These are phyloP conservation scores for Cystoderma amianthinum DNA, from an alignment of 768 basidiomycete species.

Conservation along the genomic window DNA sequence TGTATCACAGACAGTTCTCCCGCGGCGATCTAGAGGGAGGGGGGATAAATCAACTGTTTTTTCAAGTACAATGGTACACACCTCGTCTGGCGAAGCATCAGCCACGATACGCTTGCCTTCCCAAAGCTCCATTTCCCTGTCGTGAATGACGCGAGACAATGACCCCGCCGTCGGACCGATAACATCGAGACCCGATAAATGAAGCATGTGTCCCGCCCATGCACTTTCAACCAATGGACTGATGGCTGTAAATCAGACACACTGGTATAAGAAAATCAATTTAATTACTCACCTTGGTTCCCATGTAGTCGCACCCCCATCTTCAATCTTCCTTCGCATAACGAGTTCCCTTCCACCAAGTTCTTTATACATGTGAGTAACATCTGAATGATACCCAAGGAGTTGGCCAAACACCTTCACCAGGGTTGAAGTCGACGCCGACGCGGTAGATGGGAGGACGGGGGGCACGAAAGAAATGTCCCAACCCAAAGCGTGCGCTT, in stretches of 20 bases:
- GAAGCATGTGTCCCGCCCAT: constrained; percentile 49
- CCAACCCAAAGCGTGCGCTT: constrained; percentile 59
- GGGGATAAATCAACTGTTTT: not conserved
- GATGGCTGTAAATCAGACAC: constrained; percentile 1
- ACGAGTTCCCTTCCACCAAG: constrained; percentile 58
- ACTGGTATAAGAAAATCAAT: not conserved
- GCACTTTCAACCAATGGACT: constrained; percentile 53
- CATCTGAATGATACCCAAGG: constrained; percentile 55
- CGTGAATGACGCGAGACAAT: constrained; percentile 50
- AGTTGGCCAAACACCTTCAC: constrained; percentile 47
- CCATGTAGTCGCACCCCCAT: constrained; percentile 52
- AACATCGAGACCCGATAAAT: constrained; percentile 57
- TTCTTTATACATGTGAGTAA: constrained; percentile 62
- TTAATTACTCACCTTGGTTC: constrained; percentile 44
- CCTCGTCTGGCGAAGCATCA: constrained; percentile 38
- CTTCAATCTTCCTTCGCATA: constrained; percentile 52
- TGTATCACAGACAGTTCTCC: constrained; percentile 44
- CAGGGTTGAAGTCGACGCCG: constrained; percentile 53
- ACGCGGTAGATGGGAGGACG: constrained; percentile 48
- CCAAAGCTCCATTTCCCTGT: constrained; percentile 62
- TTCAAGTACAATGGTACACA: constrained; percentile 7
- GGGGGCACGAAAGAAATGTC: constrained; percentile 61
- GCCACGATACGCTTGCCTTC: constrained; percentile 53
- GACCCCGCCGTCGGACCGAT: constrained; percentile 61
- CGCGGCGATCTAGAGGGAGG: constrained; percentile 13